Evolutionary conservation across 1,139 yeast genomes (phyloP).

Genomic region (Debaryomyces nepalensis): DNA sequence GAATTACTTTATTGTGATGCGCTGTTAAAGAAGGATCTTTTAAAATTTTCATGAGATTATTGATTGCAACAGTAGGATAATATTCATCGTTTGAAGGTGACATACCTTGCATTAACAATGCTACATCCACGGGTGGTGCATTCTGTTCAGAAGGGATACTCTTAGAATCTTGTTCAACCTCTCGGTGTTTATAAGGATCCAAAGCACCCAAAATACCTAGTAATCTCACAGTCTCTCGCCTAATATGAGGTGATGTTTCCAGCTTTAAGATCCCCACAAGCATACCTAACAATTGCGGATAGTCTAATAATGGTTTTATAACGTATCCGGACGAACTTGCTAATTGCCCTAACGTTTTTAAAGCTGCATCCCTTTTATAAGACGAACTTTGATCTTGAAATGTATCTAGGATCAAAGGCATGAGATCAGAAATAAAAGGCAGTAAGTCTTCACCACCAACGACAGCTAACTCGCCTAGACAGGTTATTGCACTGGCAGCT

Average conservation of each 20-base stretch:
- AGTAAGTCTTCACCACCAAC: slow-evolving; percentile 88
- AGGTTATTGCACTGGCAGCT: slow-evolving; percentile 81
- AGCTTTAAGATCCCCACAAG: slow-evolving; percentile 80
- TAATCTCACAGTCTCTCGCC: slow-evolving; percentile 85
- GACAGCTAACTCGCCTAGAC: slow-evolving; percentile 87
- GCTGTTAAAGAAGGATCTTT: slow-evolving; percentile 83
- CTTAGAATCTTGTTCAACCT: slow-evolving; percentile 77
- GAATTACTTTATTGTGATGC: slow-evolving; percentile 89
- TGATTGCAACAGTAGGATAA: slow-evolving; percentile 93
- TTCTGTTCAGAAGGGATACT: slow-evolving; percentile 72
- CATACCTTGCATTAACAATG: slow-evolving; percentile 88
- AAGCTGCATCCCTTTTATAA: slow-evolving; percentile 85
- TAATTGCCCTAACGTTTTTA: slow-evolving; percentile 84
- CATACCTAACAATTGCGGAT: slow-evolving; percentile 85
- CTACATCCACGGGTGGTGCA: slow-evolving; percentile 89
- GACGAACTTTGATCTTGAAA: slow-evolving; percentile 91
- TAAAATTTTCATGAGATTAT: slow-evolving; percentile 77
- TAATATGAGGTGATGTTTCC: slow-evolving; percentile 72
- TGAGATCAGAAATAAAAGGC: slow-evolving; percentile 71
- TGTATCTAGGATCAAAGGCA: slow-evolving; percentile 87
- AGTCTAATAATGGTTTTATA: slow-evolving; percentile 88
- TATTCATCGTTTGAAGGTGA: slow-evolving; percentile 94
- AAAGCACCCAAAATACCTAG: slow-evolving; percentile 94
- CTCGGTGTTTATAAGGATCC: slow-evolving; percentile 94
- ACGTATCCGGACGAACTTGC: slow-evolving; percentile 94